Conservation (phyloP, 2,329 filamentous ascomycete species). For the Sarocladium brachiariae region DNA sequence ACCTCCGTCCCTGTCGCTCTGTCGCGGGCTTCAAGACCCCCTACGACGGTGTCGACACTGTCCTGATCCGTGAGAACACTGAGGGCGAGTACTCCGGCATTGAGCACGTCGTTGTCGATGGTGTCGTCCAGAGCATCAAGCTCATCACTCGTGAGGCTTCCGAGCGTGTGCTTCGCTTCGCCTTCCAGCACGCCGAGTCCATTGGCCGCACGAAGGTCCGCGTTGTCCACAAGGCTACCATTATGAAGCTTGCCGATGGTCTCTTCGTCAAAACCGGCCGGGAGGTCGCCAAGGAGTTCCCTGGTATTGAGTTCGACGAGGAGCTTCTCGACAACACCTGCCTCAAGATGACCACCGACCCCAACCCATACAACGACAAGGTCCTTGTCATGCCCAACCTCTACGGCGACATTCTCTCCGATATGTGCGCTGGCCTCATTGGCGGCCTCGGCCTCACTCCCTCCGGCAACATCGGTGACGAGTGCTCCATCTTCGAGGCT, state of each 20-base stretch:
- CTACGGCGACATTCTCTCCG: conserved; percentile 98
- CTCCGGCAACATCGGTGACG: conserved; percentile 96
- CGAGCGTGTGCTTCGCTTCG: conserved; percentile 92
- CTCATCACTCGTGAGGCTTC: conserved; percentile 93
- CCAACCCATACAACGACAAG: conserved; percentile 96
- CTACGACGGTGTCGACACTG: conserved; percentile 94
- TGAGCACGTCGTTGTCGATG: conserved; percentile 95
- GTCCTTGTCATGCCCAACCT: conserved; percentile 97
- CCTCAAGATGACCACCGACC: conserved; percentile 97
- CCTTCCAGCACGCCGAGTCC: conserved; percentile 94
- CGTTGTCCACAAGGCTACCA: conserved; percentile 98
- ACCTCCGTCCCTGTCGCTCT: conserved; percentile 94
- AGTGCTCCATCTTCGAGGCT: conserved; percentile 99
- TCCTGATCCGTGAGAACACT: conserved; percentile 98
- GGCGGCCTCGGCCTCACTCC: conserved; percentile 95
- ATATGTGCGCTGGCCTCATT: conserved; percentile 98
- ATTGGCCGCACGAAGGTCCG: conserved; percentile 95
- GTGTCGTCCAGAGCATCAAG: conserved; percentile 99
- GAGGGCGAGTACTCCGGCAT: conserved; percentile 99
- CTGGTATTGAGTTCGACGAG: conserved; percentile 89
- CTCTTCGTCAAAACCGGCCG: conserved; percentile 87
- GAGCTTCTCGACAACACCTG: conserved; percentile 99
- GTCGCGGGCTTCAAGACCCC: conserved; percentile 97
- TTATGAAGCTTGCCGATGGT: conserved; percentile 99
- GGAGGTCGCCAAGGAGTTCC: conserved; percentile 90